phyloP scores from a whole-genome alignment of 495 filamentous ascomycete species.

The Penicillium waksmanii region DNA sequence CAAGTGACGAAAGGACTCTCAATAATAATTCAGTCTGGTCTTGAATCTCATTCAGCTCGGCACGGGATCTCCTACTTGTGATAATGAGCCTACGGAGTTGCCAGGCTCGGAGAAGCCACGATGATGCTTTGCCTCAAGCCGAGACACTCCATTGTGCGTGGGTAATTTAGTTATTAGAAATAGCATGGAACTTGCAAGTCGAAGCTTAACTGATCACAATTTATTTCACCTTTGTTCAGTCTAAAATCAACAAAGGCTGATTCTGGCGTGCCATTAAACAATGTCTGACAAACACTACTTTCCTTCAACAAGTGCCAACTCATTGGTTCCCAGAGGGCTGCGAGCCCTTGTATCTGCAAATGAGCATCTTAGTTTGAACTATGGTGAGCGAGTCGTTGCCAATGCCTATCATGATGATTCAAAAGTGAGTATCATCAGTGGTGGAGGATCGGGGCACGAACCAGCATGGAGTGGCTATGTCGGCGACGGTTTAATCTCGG shows the following conservation, averaged over 20 bases:
- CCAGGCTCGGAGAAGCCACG: conserved; percentile 3
- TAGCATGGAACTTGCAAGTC: neutral
- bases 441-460: conserved; percentile 13
- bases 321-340: conserved; percentile 15
- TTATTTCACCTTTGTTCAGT: neutral
- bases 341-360: conserved; percentile 16
- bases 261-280: neutral
- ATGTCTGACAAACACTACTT: conserved; percentile 23
- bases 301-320: conserved; percentile 21
- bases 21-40: neutral
- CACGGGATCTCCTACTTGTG: conserved; percentile 3
- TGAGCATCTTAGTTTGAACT: conserved; percentile 12
- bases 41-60: neutral
- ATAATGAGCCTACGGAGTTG: conserved; percentile 1
- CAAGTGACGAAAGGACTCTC: conserved; percentile 9
- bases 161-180: conserved; percentile 4
- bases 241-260: neutral
- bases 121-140: neutral
- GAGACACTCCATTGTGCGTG: neutral
- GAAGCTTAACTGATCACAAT: neutral
- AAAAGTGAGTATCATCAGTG: conserved; percentile 12
- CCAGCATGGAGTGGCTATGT: conserved; percentile 16
- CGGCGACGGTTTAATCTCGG: conserved; percentile 9
- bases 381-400: conserved; percentile 11
- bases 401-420: conserved; percentile 16